Evolutionary conservation across 2,329 filamentous ascomycete species (phyloP).

Genomic region (Myotisia sp.): DNA sequence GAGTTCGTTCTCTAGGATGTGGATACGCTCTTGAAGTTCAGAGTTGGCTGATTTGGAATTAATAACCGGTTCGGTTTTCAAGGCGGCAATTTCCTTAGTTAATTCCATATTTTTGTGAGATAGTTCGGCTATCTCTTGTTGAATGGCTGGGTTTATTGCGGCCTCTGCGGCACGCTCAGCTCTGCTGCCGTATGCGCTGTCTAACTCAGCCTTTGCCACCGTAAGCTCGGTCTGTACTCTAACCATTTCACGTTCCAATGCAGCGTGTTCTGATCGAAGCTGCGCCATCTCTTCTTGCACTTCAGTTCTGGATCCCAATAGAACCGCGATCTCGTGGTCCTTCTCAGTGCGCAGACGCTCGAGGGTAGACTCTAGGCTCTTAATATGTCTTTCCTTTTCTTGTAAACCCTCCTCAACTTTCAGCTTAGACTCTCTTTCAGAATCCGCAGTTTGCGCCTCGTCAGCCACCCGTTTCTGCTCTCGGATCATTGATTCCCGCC

Average conservation of each 20-base stretch:
- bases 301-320: slow-evolving; percentile 22
- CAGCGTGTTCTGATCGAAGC: slow-evolving; percentile 36
- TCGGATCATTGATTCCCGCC: slow-evolving; percentile 22
- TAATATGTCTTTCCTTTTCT: slow-evolving; percentile 12
- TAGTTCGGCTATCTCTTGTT: slow-evolving; percentile 46
- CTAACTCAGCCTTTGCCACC: slow-evolving; percentile 80
- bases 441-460: slow-evolving; percentile 15
- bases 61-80: slow-evolving; percentile 23
- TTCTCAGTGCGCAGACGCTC: slow-evolving; percentile 21
- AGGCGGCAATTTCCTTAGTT: slow-evolving; percentile 33
- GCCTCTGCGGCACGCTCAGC: slow-evolving; percentile 54
- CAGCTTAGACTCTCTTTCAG: slow-evolving; percentile 15
- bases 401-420: slow-evolving; percentile 16
- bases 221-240: slow-evolving; percentile 64
- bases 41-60: slow-evolving; percentile 11
- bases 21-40: slow-evolving; percentile 35
- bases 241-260: slow-evolving; percentile 49
- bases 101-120: slow-evolving; percentile 35
- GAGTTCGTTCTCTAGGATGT: slow-evolving; percentile 49
- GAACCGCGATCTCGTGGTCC: slow-evolving; percentile 15
- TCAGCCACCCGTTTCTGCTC: slow-evolving; percentile 21
- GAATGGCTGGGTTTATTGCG: slow-evolving; percentile 42
- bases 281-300: slow-evolving; percentile 18
- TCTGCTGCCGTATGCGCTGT: slow-evolving; percentile 78
- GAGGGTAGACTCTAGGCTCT: slow-evolving; percentile 12